A percentile compares a stretch with the other conserved stretches of the same genome.
Conservation (phyloP, 1,284 basidiomycete genomes). For the Leccinum solheimii region DNA sequence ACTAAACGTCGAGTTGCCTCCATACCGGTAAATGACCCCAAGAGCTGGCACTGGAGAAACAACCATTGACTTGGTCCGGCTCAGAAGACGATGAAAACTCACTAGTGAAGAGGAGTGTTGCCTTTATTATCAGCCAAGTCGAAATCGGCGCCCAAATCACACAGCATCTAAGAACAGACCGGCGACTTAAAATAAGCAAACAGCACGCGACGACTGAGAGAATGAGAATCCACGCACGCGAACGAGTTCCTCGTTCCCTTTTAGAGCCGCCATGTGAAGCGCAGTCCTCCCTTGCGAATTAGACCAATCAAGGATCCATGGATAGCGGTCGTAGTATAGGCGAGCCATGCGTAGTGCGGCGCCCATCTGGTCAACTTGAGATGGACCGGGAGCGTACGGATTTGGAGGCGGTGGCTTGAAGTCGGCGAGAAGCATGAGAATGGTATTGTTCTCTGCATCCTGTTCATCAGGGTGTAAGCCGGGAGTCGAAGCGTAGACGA, state of each 20-base stretch:
- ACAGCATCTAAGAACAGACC: slow-evolving; percentile 64
- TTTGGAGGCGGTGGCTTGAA: slow-evolving; percentile 55
- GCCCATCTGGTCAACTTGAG: slow-evolving; percentile 61
- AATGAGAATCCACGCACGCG: slow-evolving; percentile 51
- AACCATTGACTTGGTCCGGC: slow-evolving; percentile 13
- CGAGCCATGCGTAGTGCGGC: slow-evolving; percentile 79
- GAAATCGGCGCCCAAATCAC: slow-evolving; percentile 84
- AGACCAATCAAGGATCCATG: slow-evolving; percentile 87
- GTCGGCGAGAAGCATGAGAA: slow-evolving; percentile 85
- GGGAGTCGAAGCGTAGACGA: slow-evolving; percentile 2
- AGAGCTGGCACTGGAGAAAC: slow-evolving; percentile 65
- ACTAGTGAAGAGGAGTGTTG: slow-evolving; percentile 93
- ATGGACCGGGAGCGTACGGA: slow-evolving; percentile 47
- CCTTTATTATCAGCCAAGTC: slow-evolving; percentile 89
- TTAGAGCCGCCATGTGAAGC: slow-evolving; percentile 83
- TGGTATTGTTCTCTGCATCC: slow-evolving; percentile 89
- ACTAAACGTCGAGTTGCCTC: slow-evolving; percentile 7
- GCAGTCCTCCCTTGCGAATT: slow-evolving; percentile 88
- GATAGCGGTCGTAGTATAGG: slow-evolving; percentile 78
- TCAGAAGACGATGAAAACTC: slow-evolving; percentile 34
- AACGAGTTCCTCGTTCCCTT: slow-evolving; percentile 87
- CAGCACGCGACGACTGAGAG: slow-evolving; percentile 10
- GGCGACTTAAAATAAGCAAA: slow-evolving; percentile 23
- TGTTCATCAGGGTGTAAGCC: slow-evolving; percentile 36
- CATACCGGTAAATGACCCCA: slow-evolving; percentile 79